phyloP scores from a whole-genome alignment of 2,329 filamentous ascomycete species.

The Fusarium dimerum region DNA sequence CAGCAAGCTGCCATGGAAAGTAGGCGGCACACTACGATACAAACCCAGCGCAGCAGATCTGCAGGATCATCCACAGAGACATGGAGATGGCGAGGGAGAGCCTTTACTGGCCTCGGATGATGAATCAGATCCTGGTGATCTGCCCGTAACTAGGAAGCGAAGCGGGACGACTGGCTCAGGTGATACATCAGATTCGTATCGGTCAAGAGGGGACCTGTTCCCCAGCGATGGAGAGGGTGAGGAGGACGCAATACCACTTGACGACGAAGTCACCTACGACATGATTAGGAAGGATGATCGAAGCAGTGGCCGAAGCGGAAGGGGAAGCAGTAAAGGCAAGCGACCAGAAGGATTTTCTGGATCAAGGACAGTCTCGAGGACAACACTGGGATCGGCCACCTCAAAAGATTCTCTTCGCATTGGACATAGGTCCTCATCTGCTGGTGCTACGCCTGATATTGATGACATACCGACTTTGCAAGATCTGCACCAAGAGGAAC shows the following conservation, averaged over 20 bases:
- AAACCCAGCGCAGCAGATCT: constrained; percentile 89
- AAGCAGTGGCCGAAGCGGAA: constrained; percentile 62
- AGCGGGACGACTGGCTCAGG: constrained; percentile 80
- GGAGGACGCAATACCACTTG: constrained; percentile 88
- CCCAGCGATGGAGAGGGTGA: constrained; percentile 84
- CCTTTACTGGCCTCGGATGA: constrained; percentile 60
- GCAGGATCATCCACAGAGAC: constrained; percentile 75
- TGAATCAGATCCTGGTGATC: constrained; percentile 31
- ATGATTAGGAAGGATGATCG: constrained; percentile 76
- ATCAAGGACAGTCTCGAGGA: constrained; percentile 45
- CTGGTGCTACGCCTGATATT: constrained; percentile 39
- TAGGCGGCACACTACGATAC: constrained; percentile 81
- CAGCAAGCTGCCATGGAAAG: constrained; percentile 78
- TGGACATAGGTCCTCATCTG: constrained; percentile 28
- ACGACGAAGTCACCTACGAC: constrained; percentile 87
- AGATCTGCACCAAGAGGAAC: constrained; percentile 56
- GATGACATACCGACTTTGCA: constrained; percentile 48
- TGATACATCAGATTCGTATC: constrained; percentile 80
- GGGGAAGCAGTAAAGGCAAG: constrained; percentile 61
- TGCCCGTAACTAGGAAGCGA: constrained; percentile 50
- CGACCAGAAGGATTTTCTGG: constrained; percentile 36
- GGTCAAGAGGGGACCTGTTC: constrained; percentile 87
- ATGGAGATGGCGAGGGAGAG: constrained; percentile 60
- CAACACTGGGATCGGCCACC: constrained; percentile 51
- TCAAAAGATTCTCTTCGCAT: constrained; percentile 35